Evolutionary conservation across 2,329 filamentous ascomycete genomes (phyloP).

Genomic region (Alternaria postmessia): DNA sequence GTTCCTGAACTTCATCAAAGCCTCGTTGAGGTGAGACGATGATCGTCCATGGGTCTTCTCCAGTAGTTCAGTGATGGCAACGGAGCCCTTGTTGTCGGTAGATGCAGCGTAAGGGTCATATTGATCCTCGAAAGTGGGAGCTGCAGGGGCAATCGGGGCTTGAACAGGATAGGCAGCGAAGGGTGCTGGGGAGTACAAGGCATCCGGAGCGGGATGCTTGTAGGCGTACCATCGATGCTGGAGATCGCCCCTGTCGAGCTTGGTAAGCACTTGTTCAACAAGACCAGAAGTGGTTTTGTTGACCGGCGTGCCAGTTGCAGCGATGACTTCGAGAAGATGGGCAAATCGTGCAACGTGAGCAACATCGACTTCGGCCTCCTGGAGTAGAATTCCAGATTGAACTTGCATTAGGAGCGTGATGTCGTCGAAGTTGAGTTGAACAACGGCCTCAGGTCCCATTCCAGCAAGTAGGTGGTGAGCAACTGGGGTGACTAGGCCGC

Average conservation of each 20-base stretch:
- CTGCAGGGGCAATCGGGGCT: constrained; percentile 61
- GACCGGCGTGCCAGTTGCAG: constrained; percentile 61
- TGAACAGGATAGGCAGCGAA: constrained; percentile 59
- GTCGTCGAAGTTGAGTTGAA: constrained; percentile 61
- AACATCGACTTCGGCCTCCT: constrained; percentile 59
- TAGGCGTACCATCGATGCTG: constrained; percentile 67
- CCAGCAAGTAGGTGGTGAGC: constrained; percentile 68
- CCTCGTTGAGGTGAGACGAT: constrained; percentile 78
- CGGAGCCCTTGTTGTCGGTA: constrained; percentile 93
- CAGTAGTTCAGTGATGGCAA: constrained; percentile 86
- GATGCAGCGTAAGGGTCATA: constrained; percentile 91
- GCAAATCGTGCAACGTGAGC: constrained; percentile 68
- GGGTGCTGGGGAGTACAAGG: constrained; percentile 57
- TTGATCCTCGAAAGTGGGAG: constrained; percentile 76
- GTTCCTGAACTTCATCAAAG: constrained; percentile 84
- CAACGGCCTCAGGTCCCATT: constrained; percentile 67
- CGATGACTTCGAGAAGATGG: constrained; percentile 67
- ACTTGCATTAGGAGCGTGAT: constrained; percentile 69
- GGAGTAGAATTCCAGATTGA: constrained; percentile 62
- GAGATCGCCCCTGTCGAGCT: constrained; percentile 59
- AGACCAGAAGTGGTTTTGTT: constrained; percentile 64
- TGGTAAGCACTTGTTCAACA: constrained; percentile 66
- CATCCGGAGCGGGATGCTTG: constrained; percentile 57
- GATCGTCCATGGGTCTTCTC: constrained; percentile 80
- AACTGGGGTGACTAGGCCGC: constrained; percentile 66